phyloP scores from a whole-genome alignment of 768 basidiomycete genomes.

The Mycena polygramma region DNA sequence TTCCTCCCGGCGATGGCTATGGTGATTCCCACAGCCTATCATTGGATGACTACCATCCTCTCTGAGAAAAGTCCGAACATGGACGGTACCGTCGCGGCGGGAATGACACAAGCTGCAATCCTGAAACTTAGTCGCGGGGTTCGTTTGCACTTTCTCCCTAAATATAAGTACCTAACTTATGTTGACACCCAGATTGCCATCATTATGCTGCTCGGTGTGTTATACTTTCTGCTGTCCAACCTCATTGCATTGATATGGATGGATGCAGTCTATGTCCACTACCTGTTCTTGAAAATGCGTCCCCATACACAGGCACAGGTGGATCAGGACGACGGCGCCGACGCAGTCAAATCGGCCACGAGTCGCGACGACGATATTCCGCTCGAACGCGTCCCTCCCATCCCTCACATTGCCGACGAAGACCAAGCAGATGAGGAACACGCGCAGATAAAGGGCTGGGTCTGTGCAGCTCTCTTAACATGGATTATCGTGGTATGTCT shows the following conservation, averaged over 20 bases:
- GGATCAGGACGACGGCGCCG: conserved; percentile 56
- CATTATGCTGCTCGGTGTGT: conserved; percentile 67
- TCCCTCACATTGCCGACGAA: conserved; percentile 1
- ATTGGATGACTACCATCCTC: too few relatives aligned
- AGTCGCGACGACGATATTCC: conserved; percentile 22
- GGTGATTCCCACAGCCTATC: conserved; percentile 69
- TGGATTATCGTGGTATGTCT: conserved; percentile 31
- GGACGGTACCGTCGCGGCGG: conserved; percentile 24
- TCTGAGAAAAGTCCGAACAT: too few relatives aligned
- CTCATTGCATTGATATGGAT: background rate
- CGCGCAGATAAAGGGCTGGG: conserved; percentile 25
- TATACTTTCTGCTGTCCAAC: background rate
- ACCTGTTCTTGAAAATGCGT: conserved; percentile 67
- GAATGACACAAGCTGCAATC: conserved; percentile 39
- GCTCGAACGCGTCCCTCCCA: background rate
- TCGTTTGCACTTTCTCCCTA: background rate
- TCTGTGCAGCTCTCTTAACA: conserved; percentile 48
- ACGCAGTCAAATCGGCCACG: conserved; percentile 26
- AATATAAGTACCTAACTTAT: background rate
- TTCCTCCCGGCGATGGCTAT: conserved; percentile 66
- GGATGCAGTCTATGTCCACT: conserved; percentile 62
- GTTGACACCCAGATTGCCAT: conserved; percentile 51
- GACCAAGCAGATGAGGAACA: conserved; percentile 11
- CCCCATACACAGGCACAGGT: conserved; percentile 68
- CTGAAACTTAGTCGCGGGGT: conserved; percentile 66